Evolutionary conservation across 2,329 filamentous ascomycete species (phyloP), one percentile per base, ranked within the genome.

Genomic region (Aspergillus fumigatiaffinis): DNA sequence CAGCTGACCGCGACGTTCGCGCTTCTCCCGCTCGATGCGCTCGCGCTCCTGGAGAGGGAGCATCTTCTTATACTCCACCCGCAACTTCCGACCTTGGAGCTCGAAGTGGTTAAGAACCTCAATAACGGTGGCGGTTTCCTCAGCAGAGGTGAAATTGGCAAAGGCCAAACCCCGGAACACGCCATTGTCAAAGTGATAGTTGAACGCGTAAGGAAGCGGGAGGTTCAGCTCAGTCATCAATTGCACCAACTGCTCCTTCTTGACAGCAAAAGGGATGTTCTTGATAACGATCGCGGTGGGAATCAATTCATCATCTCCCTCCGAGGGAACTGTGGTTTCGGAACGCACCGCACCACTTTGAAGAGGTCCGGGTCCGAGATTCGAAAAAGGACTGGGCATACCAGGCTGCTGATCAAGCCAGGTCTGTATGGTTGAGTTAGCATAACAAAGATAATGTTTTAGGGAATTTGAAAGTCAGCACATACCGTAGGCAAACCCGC

Each of bases 1-100:
- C 12, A 99, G 83, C 76, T 99, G 94, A 51, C 94, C 94, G 53
- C 94, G 87, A 66, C 94, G 90, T 78, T 97, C 93, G 57, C 94
- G 85, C 85, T 97, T 99, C 77, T 97, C 94, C 5, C 94, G 85
- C 75, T 99, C 94, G 65, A 99, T 97, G 44, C 94, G 86, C 76
- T 99, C 94, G 53, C 94, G 86, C 76, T 97, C 94, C 32, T 92
- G 91, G 63, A 95, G 85, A 0, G 94, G 94, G 4, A 99, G 84
- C 94, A 99, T 97, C 79, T 97, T 97, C 82, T 99, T 99, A 80
- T 97, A 99, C 76, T 99, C 94, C 26, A 99, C 94, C 51, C 94
- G 85, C 64, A 99, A 79, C 78, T 97, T 97, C 60, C 94, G 85
- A 49, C 94, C 94, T 71, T 96, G 92, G 8, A 99, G 85, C 70